Conservation (phyloP, 257 asterid species). For the Euphrasia confusa region DNA sequence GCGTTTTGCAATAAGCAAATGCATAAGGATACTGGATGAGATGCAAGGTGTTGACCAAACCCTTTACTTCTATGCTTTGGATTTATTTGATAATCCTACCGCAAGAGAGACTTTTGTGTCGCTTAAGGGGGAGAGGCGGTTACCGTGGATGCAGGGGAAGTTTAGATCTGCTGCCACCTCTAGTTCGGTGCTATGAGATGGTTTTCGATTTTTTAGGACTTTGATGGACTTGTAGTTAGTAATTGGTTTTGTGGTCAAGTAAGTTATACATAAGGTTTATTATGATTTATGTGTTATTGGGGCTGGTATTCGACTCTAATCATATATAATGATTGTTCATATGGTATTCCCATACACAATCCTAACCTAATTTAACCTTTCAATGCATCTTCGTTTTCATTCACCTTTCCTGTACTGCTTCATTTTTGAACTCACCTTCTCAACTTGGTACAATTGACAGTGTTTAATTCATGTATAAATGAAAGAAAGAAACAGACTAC, state of each 20-base stretch:
- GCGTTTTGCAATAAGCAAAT: constrained; percentile 75
- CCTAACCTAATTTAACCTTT: too few relatives aligned
- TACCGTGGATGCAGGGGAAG: constrained; percentile 75
- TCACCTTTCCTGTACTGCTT: too few relatives aligned
- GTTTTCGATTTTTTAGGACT: constrained; percentile 12
- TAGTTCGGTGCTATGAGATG: constrained; percentile 39
- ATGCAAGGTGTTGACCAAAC: constrained; percentile 74
- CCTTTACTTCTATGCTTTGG: constrained; percentile 71
- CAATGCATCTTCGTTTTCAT: too few relatives aligned
- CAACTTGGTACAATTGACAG: too few relatives aligned
- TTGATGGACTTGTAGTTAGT: neutral
- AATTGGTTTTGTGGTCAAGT: neutral
- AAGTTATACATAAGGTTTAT: neutral
- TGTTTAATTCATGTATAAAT: too few relatives aligned
- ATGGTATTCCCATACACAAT: too few relatives aligned
- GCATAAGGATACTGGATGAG: constrained; percentile 78
- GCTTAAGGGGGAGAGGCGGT: constrained; percentile 66
- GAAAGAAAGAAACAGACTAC: too few relatives aligned
- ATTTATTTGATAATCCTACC: constrained; percentile 65
- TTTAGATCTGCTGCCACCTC: constrained; percentile 59
- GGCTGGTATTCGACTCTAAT: too few relatives aligned
- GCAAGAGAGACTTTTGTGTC: constrained; percentile 75
- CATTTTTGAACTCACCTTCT: too few relatives aligned
- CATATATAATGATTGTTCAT: too few relatives aligned
- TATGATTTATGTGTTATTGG: neutral